Base-by-base conservation (phyloP, 805 yeast species). In the Candida qinlingensis region DNA sequence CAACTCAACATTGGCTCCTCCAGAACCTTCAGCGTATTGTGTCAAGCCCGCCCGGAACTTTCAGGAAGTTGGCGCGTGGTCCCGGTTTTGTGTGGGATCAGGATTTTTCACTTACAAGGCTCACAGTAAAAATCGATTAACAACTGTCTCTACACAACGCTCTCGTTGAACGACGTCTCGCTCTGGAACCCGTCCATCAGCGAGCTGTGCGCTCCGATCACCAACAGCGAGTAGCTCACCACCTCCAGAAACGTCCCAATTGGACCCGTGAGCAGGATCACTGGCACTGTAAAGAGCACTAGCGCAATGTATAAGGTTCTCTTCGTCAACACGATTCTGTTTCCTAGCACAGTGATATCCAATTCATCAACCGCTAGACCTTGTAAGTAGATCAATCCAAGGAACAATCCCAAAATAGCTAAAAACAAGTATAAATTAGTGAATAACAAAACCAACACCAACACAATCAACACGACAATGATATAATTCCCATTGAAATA, bases 131-230 rank as follows among this genome's bases (percentile, higher is more conserved):
- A 19, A 31, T 31, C 34, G 2, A 8, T 31, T 8, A 31, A 3
- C 34, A 31, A 31, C 11, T 31, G 34, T 31, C 30, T 19, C 41
- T 29, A 54, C 4, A 53, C 56, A 37, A 49, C 49, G 28, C 46
- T 45, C 25, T 54, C 58, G 29, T 53, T 54, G 34, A 54, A 54
- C n/a, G 54, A 49, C 2, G 55, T 54, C 36, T 54, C 58, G 7
- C 41, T 33, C 6, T 37, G 34, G n/a, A 45, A 53, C 5, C 54
- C 55, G n/a, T 55, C 58, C 28, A 53, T 34, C 25, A 55, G 13
- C 2, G 43, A 25, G 8, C 48, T 36, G 39, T 53, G 58, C 5
- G 46, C 9, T 3, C 47, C 47, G 11, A 46, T 19, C 1, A 50
- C 47, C 26, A 42, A 29, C 12, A 37, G 3, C 3, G 52, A 51